Percentiles rank a stretch among this genome's conserved stretches.
These are phyloP conservation scores for Scutellaria baicalensis DNA, from an alignment of 257 asterid genomes.

Conservation along the genomic window DNA sequence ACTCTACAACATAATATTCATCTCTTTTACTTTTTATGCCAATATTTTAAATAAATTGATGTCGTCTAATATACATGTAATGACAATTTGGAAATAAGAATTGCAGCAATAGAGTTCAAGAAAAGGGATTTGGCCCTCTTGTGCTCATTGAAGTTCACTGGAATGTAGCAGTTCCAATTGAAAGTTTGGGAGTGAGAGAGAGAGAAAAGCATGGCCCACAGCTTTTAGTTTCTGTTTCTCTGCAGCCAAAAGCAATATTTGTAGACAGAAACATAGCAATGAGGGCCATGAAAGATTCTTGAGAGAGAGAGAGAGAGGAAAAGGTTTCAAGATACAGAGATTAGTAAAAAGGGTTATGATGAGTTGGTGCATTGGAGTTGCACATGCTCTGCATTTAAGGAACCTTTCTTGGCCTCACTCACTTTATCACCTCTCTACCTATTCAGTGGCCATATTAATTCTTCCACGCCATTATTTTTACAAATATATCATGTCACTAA, in stretches of 20 bases:
- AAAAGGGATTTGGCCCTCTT: not conserved
- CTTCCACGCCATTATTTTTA: not conserved
- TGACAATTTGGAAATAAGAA: not conserved
- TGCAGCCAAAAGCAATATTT: slow-evolving; percentile 21
- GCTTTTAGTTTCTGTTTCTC: slow-evolving; percentile 15
- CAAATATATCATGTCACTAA: not conserved
- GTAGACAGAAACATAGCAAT: slow-evolving; percentile 9
- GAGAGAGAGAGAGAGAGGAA: not conserved
- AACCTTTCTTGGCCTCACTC: not conserved
- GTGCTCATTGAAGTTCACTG: slow-evolving; percentile 21
- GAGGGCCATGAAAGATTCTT: not conserved
- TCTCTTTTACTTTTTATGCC: not conserved
- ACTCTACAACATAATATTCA: slow-evolving; percentile 8
- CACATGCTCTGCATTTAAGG: slow-evolving; percentile 43
- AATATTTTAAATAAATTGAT: not conserved
- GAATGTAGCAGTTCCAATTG: not conserved
- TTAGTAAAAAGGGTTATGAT: not conserved
- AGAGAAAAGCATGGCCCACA: slow-evolving; percentile 24
- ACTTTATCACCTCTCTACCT: not conserved
- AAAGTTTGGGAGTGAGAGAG: not conserved
- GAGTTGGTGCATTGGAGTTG: slow-evolving; percentile 19
- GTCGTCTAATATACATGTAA: not conserved
- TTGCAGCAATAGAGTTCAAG: not conserved
- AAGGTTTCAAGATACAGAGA: not conserved
- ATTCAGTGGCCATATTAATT: slow-evolving; percentile 1